Base-by-base conservation (phyloP, 495 filamentous ascomycete genomes). In the Ramalina intermedia region DNA sequence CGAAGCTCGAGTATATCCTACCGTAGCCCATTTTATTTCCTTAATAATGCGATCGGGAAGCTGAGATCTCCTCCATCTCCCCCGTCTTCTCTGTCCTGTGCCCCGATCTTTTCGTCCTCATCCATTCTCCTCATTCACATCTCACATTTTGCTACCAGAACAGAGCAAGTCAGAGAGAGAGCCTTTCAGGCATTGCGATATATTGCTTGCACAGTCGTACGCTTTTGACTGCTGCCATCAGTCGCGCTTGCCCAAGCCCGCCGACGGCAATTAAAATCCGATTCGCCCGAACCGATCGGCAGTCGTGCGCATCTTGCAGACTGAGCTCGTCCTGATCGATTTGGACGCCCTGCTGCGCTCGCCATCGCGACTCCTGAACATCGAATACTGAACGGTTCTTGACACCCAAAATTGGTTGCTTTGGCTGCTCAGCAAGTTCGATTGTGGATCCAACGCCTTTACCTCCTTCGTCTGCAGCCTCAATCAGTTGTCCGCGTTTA, bases 311-410 rank as follows among this genome's bases (percentile, higher is more conserved):
- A 37, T 45, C 20, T 51, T 4, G 14, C 6, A 9, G 40, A 41
- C 37, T 36, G 29, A 33, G 29, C 8, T 33, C 29, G 29, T 13
- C 27, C 16, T 41, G 51, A 53, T 53, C 51, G 51, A 53, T 53
- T 45, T n/a, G 24, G 45, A 23, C 26, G 20, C 45, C 37, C 33
- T 20, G 46, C 46, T 40, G 46, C 46, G 35, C 51, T 53, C 23
- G 21, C 13, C 45, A 53, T 53, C 51, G 51, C 51, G 46, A 18
- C 27, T 36, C 27, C 46, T 44, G 7, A 35, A 47, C 29, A 53
- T 53, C 51, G 51, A 53, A 51, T 14, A 7, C 8, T 37, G 21
- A n/a, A 40, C 14, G 9, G 13, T 45, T 45, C 26, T 36, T 18
- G 17, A 46, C 44, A 20, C 20, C 21, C 8, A 27, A n/a, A 41